Evolutionary conservation across 2,329 filamentous ascomycete species (phyloP).

Genomic region (Penicillium sp.): DNA sequence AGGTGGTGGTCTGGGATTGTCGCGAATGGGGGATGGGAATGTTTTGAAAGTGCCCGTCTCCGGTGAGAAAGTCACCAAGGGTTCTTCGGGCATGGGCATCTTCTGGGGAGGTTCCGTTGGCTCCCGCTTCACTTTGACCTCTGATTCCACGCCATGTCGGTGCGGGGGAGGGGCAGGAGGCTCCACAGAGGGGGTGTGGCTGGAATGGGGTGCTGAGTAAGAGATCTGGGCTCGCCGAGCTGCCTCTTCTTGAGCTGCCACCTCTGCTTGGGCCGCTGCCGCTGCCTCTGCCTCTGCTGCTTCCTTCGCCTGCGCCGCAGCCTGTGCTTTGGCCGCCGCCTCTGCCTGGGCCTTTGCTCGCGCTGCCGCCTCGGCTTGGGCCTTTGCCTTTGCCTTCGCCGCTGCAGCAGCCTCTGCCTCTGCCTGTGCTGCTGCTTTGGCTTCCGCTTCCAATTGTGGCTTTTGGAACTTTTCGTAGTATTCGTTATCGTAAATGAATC

Average conservation of each 20-base stretch:
- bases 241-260: neutral
- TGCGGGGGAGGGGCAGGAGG: constrained; percentile 14
- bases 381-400: neutral
- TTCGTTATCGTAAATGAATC: constrained; percentile 42
- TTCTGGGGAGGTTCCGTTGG: constrained; percentile 21
- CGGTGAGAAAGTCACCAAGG: constrained; percentile 44
- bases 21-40: constrained; percentile 38
- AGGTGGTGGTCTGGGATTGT: constrained; percentile 23
- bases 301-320: neutral
- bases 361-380: neutral
- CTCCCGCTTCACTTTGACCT: constrained; percentile 14
- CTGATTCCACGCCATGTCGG: neutral
- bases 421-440: constrained; percentile 4
- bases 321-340: neutral
- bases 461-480: constrained; percentile 26
- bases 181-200: constrained; percentile 18
- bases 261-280: neutral
- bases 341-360: neutral
- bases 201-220: constrained; percentile 7
- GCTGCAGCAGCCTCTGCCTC: neutral
- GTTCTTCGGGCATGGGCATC: constrained; percentile 31
- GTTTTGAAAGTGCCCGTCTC: constrained; percentile 46
- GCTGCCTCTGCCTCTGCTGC: neutral
- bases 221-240: neutral
- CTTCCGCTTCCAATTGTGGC: constrained; percentile 19